Conservation (phyloP, 169 alveolate species). For the Plasmodium ovale region DNA sequence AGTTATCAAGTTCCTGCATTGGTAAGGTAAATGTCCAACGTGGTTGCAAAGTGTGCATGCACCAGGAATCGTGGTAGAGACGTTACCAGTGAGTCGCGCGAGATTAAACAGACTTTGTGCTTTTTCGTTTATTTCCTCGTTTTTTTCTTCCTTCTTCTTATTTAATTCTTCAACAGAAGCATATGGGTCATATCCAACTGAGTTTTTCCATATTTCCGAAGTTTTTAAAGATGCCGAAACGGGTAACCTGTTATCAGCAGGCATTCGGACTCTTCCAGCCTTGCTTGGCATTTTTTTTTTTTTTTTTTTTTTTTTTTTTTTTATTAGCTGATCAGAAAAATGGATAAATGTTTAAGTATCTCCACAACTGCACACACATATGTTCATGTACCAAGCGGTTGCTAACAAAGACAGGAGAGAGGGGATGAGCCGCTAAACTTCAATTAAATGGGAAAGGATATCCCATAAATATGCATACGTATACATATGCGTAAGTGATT, state of each 20-base stretch:
- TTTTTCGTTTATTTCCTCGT: slow-evolving; percentile 59
- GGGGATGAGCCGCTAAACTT: no score
- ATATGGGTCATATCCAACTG: slow-evolving; percentile 78
- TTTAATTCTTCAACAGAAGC: slow-evolving; percentile 73
- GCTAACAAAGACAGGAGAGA: no score
- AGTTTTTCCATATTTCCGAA: slow-evolving; percentile 74
- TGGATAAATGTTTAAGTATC: not conserved
- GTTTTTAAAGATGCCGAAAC: slow-evolving; percentile 77
- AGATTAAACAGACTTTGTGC: slow-evolving; percentile 52
- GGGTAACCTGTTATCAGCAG: slow-evolving; percentile 72
- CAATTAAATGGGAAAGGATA: no score
- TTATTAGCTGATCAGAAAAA: not conserved
- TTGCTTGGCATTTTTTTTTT: slow-evolving; percentile 76
- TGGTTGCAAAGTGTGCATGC: slow-evolving; percentile 70
- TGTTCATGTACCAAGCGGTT: no score
- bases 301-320: no score
- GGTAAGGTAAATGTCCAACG: slow-evolving; percentile 74
- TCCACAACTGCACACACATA: not conserved
- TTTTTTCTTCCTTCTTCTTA: slow-evolving; percentile 28
- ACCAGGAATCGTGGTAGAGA: slow-evolving; percentile 66
- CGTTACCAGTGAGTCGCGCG: slow-evolving; percentile 43
- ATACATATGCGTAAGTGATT: not conserved
- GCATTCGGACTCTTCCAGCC: slow-evolving; percentile 74
- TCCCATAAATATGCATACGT: not conserved
- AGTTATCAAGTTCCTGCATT: slow-evolving; percentile 59